A percentile compares a stretch with the other conserved stretches of the same genome.
These are phyloP conservation scores for Aphanomyces euteiches DNA, from an alignment of 352 stramenopile species.

Conservation along the genomic window DNA sequence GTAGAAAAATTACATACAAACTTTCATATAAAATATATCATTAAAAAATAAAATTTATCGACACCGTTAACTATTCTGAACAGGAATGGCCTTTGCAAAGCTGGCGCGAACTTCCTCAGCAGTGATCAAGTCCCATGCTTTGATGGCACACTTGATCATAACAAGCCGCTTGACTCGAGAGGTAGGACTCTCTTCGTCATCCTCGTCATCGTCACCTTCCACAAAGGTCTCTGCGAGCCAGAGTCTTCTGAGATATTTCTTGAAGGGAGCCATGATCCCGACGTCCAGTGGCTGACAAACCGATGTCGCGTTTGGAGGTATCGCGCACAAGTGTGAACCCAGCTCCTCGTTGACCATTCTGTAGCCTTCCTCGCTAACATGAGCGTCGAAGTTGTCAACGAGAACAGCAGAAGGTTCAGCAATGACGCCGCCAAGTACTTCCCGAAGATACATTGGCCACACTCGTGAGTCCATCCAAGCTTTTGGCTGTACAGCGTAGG, in stretches of 20 bases:
- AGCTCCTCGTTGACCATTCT: background rate
- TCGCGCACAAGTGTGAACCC: background rate
- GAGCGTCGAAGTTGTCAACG: slow-evolving; percentile 33
- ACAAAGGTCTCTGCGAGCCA: background rate
- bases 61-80: too few species aligned
- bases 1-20: too few species aligned
- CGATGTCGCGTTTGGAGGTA: slow-evolving; percentile 27
- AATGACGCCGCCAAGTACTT: slow-evolving; percentile 22
- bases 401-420: slow-evolving; percentile 26
- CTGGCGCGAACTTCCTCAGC: background rate
- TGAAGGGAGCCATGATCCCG: slow-evolving; percentile 26
- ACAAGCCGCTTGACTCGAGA: background rate
- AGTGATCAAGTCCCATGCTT: slow-evolving; percentile 7
- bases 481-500: slow-evolving; percentile 33
- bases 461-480: slow-evolving; percentile 30
- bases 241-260: background rate
- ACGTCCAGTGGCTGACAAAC: slow-evolving; percentile 31
- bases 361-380: slow-evolving; percentile 18
- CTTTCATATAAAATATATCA: too few species aligned
- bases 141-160: background rate
- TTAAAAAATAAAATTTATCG: too few species aligned
- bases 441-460: slow-evolving; percentile 28
- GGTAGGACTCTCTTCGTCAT: background rate
- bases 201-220: background rate
- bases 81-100: background rate